Percentiles rank a stretch among this genome's conserved stretches.
These are phyloP conservation scores for Colletotrichum sp. DNA, from an alignment of 2,329 filamentous ascomycete species.

Conservation along the genomic window DNA sequence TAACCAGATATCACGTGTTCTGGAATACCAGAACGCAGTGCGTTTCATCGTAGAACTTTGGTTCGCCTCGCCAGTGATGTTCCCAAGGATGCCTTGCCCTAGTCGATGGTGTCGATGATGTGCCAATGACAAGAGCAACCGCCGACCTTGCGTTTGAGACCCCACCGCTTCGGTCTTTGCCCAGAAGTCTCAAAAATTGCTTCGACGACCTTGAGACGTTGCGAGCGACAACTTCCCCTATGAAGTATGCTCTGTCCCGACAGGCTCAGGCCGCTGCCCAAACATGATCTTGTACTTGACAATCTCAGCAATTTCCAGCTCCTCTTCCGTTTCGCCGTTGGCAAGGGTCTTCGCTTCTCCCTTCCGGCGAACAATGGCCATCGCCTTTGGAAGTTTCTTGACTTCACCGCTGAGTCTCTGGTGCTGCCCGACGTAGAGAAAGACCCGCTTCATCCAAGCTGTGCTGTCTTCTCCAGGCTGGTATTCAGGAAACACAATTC, in stretches of 20 bases:
- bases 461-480: constrained; percentile 59
- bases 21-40: background rate
- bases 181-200: background rate
- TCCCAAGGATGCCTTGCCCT: rapidly evolving
- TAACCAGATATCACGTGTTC: background rate
- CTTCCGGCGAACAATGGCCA: constrained; percentile 76
- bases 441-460: constrained; percentile 88
- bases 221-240: background rate
- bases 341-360: constrained; percentile 26
- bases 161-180: background rate
- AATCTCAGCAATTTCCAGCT: constrained; percentile 85
- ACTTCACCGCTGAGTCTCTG: constrained; percentile 90
- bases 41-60: background rate
- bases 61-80: background rate
- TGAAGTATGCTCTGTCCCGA: constrained; percentile 53
- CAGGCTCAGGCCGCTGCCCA: constrained; percentile 82
- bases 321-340: constrained; percentile 49
- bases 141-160: background rate
- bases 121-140: background rate
- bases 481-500: constrained; percentile 80
- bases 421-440: constrained; percentile 86
- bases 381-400: constrained; percentile 79
- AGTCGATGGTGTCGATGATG: background rate
- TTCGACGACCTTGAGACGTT: background rate
- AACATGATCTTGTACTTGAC: constrained; percentile 89